phyloP scores from a whole-genome alignment of 768 basidiomycete species.

The Tulasnella sp. region DNA sequence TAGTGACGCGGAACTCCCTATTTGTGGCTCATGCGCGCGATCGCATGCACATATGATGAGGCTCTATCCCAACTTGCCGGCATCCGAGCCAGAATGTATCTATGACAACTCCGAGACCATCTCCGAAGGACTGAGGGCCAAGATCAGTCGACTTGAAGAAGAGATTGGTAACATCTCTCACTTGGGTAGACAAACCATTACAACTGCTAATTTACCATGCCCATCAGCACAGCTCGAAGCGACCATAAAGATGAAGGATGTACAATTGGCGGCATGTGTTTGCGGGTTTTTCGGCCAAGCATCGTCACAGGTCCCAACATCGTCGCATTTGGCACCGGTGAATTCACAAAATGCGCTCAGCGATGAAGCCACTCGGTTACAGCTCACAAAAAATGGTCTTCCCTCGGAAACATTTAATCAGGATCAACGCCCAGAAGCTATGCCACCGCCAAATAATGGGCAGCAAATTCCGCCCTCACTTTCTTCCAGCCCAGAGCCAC shows the following conservation, averaged over 20 bases:
- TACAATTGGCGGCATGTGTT: neutral
- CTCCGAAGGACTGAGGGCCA: neutral
- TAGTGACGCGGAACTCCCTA: neutral
- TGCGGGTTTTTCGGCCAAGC: neutral
- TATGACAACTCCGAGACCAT: neutral
- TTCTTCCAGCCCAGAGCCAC: no score
- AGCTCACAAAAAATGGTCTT: no score
- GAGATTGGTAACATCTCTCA: neutral
- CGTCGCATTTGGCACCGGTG: neutral
- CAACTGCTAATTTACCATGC: neutral
- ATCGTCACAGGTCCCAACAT: neutral
- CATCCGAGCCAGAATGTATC: neutral
- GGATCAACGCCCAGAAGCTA: no score
- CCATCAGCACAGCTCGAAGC: neutral
- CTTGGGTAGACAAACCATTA: neutral
- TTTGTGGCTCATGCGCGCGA: neutral
- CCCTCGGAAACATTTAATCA: no score
- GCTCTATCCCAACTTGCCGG: neutral
- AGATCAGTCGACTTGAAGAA: neutral
- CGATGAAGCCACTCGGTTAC: no score
- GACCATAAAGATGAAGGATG: neutral
- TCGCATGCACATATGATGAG: conserved; percentile 1
- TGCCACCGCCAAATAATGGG: no score
- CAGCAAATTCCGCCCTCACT: no score
- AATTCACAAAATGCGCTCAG: no score